Conservation (phyloP, 768 basidiomycete species). For the Porpolomopsis calyptriformis region DNA sequence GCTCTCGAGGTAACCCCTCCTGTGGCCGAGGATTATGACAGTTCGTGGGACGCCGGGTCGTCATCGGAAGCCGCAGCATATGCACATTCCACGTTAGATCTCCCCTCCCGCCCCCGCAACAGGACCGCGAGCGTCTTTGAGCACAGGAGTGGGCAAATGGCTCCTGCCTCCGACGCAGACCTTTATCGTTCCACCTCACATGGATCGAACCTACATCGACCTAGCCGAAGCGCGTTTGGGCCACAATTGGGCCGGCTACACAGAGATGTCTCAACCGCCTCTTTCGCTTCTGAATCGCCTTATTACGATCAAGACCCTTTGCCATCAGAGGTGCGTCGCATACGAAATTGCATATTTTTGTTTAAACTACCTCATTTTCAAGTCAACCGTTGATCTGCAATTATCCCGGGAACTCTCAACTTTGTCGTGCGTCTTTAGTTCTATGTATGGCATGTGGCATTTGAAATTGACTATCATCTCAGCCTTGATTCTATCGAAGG, state of each 20-base stretch:
- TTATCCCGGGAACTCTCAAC: slow-evolving; percentile 26
- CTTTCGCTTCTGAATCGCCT: slow-evolving; percentile 18
- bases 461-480: slow-evolving; percentile 9
- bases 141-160: slow-evolving; percentile 17
- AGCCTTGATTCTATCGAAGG: slow-evolving; percentile 58
- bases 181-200: slow-evolving; percentile 37
- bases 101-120: slow-evolving; percentile 20
- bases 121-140: slow-evolving; percentile 30
- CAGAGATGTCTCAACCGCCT: slow-evolving; percentile 26
- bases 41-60: slow-evolving; percentile 25
- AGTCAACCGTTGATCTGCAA: slow-evolving; percentile 18
- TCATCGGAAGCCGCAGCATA: slow-evolving; percentile 10
- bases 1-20: slow-evolving; percentile 1
- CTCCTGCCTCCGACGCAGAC: slow-evolving; percentile 42
- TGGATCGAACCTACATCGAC: slow-evolving; percentile 24
- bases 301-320: slow-evolving; percentile 31
- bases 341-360: not conserved
- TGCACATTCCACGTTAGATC: slow-evolving; percentile 18
- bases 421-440: slow-evolving; percentile 27
- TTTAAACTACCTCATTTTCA: slow-evolving; percentile 1
- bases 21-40: slow-evolving; percentile 16
- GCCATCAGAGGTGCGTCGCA: slow-evolving; percentile 25
- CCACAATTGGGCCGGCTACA: slow-evolving; percentile 12
- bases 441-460: slow-evolving; percentile 8
- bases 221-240: slow-evolving; percentile 30